These are phyloP conservation scores for Arachis stenosperma DNA, from an alignment of 306 rosid species.

Conservation along the genomic window DNA sequence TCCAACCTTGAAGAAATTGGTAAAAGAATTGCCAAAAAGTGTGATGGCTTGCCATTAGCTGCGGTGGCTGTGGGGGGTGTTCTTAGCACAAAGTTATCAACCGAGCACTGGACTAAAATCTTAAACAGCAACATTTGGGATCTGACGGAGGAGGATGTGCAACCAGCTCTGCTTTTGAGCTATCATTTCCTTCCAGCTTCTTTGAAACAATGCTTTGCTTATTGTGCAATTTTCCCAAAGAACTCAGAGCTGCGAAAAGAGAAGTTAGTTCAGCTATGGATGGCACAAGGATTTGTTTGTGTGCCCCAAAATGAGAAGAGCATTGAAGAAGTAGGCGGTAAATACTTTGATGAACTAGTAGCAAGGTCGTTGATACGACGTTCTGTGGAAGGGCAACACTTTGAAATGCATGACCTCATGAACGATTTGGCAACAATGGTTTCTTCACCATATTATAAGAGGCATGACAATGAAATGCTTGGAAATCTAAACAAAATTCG, in stretches of 20 bases:
- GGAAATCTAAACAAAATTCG: not conserved
- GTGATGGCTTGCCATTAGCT: constrained; percentile 57
- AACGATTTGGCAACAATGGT: constrained; percentile 40
- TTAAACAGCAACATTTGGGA: constrained; percentile 43
- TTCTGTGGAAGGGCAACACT: not conserved
- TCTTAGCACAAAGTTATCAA: constrained; percentile 36
- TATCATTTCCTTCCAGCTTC: not conserved
- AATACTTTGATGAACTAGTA: constrained; percentile 42
- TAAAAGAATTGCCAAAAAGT: constrained; percentile 39
- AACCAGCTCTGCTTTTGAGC: not conserved
- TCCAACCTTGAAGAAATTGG: constrained; percentile 45
- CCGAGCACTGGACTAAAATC: constrained; percentile 45
- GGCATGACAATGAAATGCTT: not conserved
- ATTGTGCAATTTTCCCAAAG: constrained; percentile 15
- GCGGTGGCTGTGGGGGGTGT: constrained; percentile 45
- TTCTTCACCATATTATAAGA: not conserved
- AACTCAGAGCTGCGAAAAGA: not conserved
- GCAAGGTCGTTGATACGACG: constrained; percentile 30
- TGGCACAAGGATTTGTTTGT: constrained; percentile 38
- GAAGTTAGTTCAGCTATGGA: constrained; percentile 29
- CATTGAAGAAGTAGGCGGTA: constrained; percentile 33
- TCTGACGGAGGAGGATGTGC: constrained; percentile 40
- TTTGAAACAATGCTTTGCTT: constrained; percentile 11
- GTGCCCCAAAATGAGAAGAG: not conserved
- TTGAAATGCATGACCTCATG: constrained; percentile 42